Evolutionary conservation across 1,284 basidiomycete species (phyloP), one percentile per base, ranked within the genome.

Genomic region (Sporisorium graminicola): DNA sequence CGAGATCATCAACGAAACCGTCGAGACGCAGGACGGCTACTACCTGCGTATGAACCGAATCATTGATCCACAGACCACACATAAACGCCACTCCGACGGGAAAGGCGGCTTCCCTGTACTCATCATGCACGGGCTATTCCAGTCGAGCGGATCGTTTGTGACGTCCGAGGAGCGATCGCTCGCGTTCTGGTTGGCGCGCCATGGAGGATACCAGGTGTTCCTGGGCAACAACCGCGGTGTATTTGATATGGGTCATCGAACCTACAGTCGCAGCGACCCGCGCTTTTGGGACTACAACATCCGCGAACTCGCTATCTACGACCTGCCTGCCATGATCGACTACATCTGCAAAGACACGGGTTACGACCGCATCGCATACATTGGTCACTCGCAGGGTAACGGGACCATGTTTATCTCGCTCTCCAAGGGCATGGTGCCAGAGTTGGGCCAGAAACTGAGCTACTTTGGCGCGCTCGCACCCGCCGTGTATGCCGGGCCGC

Each of bases 271-370:
- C 24, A 85, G 84, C 58, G 89, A 90, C 77, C 90, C 90, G 10
- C 84, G 89, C 4, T 90, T 90, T 80, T 91, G 90, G 90, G 89
- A 90, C 82, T 90, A 89, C 88, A 90, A 90, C 49, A 90, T 90
- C 64, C 86, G 89, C 12, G 90, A 90, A 68, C 82, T 90, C 26
- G 90, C 90, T 5, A 87, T 89, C 85, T 90, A 90, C 82, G 90
- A 91, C 78, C 80, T 91, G 16, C 90, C 90, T 0, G 90, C 90
- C 0, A 77, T 90, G 68, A 88, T 91, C 13, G 88, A 90, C 59
- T 89, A 89, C 74, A 89, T 90, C 18, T 87, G 89, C 64, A 80
- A 86, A 29, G 87, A 89, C 46, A 90, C 89, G 0, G 89, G 89
- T 0, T 89, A 89, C 81, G 88, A 89, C 62, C 89, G 90, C 31